Conservation (phyloP, 2,329 filamentous ascomycete species). For the Colletotrichum sp. region DNA sequence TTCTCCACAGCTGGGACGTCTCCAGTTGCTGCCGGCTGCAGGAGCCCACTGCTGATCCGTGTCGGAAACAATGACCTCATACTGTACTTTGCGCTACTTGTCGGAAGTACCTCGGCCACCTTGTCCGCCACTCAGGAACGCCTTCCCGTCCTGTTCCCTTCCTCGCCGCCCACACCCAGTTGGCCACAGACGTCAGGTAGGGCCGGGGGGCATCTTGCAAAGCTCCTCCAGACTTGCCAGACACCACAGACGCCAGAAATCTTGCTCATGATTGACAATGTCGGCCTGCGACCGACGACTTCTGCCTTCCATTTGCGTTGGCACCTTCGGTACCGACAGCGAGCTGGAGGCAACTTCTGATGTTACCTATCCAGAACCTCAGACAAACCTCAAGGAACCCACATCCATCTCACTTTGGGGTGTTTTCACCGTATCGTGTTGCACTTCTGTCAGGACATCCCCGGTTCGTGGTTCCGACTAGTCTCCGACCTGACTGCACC, state of each 20-base stretch:
- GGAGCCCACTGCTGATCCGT: neutral
- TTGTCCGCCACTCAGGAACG: neutral
- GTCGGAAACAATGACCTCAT: slow-evolving; percentile 13
- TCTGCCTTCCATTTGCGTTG: neutral
- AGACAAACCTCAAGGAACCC: neutral
- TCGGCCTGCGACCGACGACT: neutral
- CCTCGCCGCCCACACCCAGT: neutral
- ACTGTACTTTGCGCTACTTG: neutral
- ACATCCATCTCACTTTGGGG: neutral
- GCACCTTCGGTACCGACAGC: neutral
- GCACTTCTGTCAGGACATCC: neutral
- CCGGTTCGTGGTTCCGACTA: neutral
- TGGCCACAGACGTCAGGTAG: neutral
- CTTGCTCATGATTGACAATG: neutral
- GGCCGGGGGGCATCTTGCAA: neutral
- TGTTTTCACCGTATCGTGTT: neutral
- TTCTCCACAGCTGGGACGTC: slow-evolving; percentile 3
- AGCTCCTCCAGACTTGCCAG: neutral
- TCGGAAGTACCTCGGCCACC: neutral
- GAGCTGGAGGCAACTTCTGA: neutral
- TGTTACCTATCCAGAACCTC: neutral
- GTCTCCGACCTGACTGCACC: neutral
- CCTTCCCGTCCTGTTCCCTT: neutral
- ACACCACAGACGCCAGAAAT: neutral
- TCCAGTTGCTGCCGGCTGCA: slow-evolving; percentile 1